A percentile compares a stretch with the other conserved stretches of the same genome.
Conservation (phyloP, 2,329 filamentous ascomycete species). For the Thermomyces lanuginosus region DNA sequence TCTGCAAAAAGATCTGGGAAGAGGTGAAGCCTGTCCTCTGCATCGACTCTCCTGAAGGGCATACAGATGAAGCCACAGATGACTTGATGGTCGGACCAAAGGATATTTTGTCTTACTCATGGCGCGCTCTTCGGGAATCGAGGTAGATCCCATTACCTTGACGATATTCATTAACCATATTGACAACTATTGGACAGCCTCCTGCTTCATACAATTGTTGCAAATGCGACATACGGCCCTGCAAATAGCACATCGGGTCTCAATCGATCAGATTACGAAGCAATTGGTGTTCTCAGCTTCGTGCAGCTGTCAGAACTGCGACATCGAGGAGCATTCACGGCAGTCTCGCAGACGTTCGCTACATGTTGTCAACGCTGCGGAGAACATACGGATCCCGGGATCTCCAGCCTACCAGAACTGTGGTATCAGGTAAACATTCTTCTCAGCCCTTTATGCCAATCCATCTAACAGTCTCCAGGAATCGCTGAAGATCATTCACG, state of each 20-base stretch:
- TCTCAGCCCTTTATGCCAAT: slow-evolving; percentile 2
- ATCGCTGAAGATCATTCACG: slow-evolving; percentile 53
- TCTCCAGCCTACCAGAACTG: slow-evolving; percentile 36
- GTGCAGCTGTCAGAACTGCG: slow-evolving; percentile 66
- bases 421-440: slow-evolving; percentile 51
- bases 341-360: slow-evolving; percentile 75
- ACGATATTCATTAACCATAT: slow-evolving; percentile 7
- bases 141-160: slow-evolving; percentile 38
- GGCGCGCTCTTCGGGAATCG: slow-evolving; percentile 85
- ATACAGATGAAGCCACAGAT: slow-evolving; percentile 43
- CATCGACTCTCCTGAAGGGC: slow-evolving; percentile 85
- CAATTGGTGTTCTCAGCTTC: slow-evolving; percentile 60
- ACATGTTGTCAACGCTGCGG: slow-evolving; percentile 56
- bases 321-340: slow-evolving; percentile 84
- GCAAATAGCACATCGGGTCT: slow-evolving; percentile 26
- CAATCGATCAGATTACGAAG: slow-evolving; percentile 42
- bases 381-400: slow-evolving; percentile 31
- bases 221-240: slow-evolving; percentile 36
- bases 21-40: slow-evolving; percentile 65
- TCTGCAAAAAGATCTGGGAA: slow-evolving; percentile 57
- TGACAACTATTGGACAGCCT: slow-evolving; percentile 37
- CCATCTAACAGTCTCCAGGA: slow-evolving; percentile 11
- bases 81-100: slow-evolving; percentile 66
- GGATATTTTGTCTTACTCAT: slow-evolving; percentile 83
- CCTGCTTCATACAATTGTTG: slow-evolving; percentile 48